phyloP scores from a whole-genome alignment of 345 rosid genomes.

The Bretschneidera sinensis region DNA sequence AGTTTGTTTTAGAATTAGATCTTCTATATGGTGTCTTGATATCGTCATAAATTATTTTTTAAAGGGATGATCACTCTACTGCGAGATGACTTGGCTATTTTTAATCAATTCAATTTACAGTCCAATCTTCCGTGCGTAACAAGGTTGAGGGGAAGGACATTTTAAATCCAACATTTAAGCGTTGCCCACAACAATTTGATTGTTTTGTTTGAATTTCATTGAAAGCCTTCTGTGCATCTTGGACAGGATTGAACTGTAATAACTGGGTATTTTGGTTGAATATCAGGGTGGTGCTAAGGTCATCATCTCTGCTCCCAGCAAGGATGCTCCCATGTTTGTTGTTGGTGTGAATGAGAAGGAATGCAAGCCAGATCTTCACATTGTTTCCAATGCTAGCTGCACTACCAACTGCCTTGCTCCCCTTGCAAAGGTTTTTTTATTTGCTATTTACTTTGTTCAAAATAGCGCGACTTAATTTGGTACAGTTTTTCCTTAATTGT shows the following conservation, averaged over 20 bases:
- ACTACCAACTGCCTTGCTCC: conserved; percentile 95
- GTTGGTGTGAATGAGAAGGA: conserved; percentile 84
- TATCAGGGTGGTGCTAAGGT: conserved; percentile 93
- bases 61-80: too few relatives aligned
- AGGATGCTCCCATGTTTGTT: conserved; percentile 96
- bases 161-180: too few relatives aligned
- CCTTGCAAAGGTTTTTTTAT: conserved; percentile 61
- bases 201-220: too few relatives aligned
- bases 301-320: conserved; percentile 83
- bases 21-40: too few relatives aligned
- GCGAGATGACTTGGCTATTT: too few relatives aligned
- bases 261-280: background rate
- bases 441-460: background rate
- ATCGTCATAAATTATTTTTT: too few relatives aligned
- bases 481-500: background rate
- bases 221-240: background rate
- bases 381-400: conserved; percentile 93
- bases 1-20: background rate
- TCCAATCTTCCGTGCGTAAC: too few relatives aligned
- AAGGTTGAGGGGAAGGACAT: too few relatives aligned
- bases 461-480: background rate
- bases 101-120: too few relatives aligned
- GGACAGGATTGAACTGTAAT: background rate
- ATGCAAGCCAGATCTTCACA: conserved; percentile 64
- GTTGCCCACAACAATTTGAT: too few relatives aligned